phyloP scores from a whole-genome alignment of 2,329 filamentous ascomycete genomes.

The Fusarium newnesense region DNA sequence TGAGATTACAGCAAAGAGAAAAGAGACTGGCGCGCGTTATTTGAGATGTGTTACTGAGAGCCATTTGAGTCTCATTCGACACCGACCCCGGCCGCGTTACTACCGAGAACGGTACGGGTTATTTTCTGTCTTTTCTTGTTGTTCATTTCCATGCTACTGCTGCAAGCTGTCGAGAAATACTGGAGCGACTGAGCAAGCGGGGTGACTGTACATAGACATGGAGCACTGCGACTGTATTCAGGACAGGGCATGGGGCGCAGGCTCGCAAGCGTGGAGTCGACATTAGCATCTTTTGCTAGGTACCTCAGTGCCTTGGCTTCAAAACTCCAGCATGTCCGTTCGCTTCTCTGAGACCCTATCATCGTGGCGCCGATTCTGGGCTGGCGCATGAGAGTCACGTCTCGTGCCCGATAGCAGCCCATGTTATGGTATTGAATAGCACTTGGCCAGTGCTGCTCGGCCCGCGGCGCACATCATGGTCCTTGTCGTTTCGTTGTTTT shows the following conservation, averaged over 20 bases:
- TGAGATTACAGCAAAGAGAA: slow-evolving; percentile 34
- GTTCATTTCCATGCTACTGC: slow-evolving; percentile 31
- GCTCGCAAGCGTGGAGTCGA: slow-evolving; percentile 28
- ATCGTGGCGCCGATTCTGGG: slow-evolving; percentile 39
- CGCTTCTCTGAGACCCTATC: slow-evolving; percentile 35
- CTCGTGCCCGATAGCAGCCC: slow-evolving; percentile 40
- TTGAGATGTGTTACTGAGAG: slow-evolving; percentile 38
- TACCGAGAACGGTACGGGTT: slow-evolving; percentile 33
- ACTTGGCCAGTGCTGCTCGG: slow-evolving; percentile 41
- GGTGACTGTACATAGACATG: slow-evolving; percentile 20
- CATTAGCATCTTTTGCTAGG: slow-evolving; percentile 19
- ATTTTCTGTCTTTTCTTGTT: slow-evolving; percentile 32
- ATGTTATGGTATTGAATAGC: slow-evolving; percentile 20
- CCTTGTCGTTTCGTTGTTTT: slow-evolving; percentile 37
- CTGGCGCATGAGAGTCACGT: slow-evolving; percentile 44
- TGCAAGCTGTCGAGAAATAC: slow-evolving; percentile 31
- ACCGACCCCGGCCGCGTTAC: slow-evolving; percentile 42
- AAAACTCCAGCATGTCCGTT: slow-evolving; percentile 33
- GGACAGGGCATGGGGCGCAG: slow-evolving; percentile 34
- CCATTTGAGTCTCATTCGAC: slow-evolving; percentile 39
- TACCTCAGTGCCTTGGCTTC: slow-evolving; percentile 23
- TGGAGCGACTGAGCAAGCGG: slow-evolving; percentile 30
- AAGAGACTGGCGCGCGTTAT: slow-evolving; percentile 38
- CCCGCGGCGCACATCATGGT: slow-evolving; percentile 42
- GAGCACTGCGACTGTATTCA: slow-evolving; percentile 26